phyloP scores from a whole-genome alignment of 1,284 basidiomycete species.

The Xerocomus nothofagi region DNA sequence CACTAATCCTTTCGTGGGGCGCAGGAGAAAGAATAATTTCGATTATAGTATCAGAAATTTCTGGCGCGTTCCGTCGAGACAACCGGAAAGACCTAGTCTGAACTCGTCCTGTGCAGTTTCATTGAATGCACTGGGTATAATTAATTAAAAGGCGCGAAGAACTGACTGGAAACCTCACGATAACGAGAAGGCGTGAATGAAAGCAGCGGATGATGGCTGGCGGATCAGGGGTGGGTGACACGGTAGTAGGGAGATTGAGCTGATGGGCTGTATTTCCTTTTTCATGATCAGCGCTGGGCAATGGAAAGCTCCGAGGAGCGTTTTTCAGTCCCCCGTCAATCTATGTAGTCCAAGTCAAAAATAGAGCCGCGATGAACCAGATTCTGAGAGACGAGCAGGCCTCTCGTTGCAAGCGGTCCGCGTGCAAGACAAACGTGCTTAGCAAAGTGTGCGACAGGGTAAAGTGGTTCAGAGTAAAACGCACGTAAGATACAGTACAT shows the following conservation, averaged over 20 bases:
- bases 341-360: slow-evolving; percentile 4
- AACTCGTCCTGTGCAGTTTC: slow-evolving; percentile 12
- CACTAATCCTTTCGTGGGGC: slow-evolving; percentile 4
- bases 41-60: slow-evolving; percentile 17
- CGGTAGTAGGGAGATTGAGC: slow-evolving; percentile 3
- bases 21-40: slow-evolving; percentile 7
- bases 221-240: slow-evolving; percentile 35
- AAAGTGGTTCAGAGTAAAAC: slow-evolving; percentile 26
- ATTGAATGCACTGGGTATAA: slow-evolving; percentile 18
- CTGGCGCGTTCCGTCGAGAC: slow-evolving; percentile 10
- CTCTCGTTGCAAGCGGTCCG: slow-evolving; percentile 9
- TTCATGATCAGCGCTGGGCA: slow-evolving; percentile 31
- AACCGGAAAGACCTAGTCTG: slow-evolving; percentile 9
- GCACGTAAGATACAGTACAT: slow-evolving; percentile 36
- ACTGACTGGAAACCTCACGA: slow-evolving; percentile 32
- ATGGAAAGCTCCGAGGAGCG: slow-evolving; percentile 9
- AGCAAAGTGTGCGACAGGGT: slow-evolving; percentile 14
- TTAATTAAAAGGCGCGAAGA: slow-evolving; percentile 31
- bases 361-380: slow-evolving; percentile 5
- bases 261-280: slow-evolving; percentile 23
- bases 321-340: slow-evolving; percentile 8
- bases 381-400: slow-evolving; percentile 7
- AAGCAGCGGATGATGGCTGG: slow-evolving; percentile 20
- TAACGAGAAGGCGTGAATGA: slow-evolving; percentile 34
- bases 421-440: slow-evolving; percentile 15